phyloP scores from a whole-genome alignment of 2,329 filamentous ascomycete genomes.

The Alternaria rosae region DNA sequence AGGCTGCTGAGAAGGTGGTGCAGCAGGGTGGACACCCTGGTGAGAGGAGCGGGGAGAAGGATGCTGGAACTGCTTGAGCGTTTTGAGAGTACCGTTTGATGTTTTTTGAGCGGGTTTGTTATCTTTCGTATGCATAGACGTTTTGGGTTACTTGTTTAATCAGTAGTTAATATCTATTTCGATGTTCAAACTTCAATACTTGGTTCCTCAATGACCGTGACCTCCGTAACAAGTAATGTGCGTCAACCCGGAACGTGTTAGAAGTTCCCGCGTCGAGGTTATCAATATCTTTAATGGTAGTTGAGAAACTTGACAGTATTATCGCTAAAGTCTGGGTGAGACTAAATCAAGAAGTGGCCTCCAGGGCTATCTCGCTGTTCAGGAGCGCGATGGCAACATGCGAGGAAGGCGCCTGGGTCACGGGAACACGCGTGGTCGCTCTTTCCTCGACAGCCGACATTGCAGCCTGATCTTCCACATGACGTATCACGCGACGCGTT shows the following conservation, averaged over 20 bases:
- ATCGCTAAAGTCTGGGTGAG: no score
- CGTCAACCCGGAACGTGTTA: not conserved
- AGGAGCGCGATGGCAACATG: not conserved
- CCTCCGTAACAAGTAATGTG: not conserved
- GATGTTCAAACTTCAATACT: not conserved
- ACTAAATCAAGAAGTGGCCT: not conserved
- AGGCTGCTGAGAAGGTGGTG: slow-evolving; percentile 18
- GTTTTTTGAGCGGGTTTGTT: not conserved
- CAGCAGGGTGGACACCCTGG: slow-evolving; percentile 29
- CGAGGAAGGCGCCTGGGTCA: not conserved
- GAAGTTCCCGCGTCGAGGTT: no score
- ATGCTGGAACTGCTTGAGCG: slow-evolving; percentile 10
- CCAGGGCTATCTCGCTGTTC: not conserved
- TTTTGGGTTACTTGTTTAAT: slow-evolving; percentile 2
- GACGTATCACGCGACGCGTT: not conserved
- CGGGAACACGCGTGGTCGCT: not conserved
- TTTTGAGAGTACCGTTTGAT: not conserved
- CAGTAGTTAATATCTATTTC: not conserved
- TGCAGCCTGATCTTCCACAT: not conserved
- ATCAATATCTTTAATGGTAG: no score
- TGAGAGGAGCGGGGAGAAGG: slow-evolving; percentile 25
- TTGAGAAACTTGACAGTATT: no score
- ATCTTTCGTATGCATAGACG: not conserved
- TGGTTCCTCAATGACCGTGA: not conserved
- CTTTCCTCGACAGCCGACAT: not conserved